Percentiles rank a stretch among this genome's conserved stretches.
Evolutionary conservation across 192 early-diverging fungal genomes (phyloP).

Genomic region (Ambispora gerdemannii): DNA sequence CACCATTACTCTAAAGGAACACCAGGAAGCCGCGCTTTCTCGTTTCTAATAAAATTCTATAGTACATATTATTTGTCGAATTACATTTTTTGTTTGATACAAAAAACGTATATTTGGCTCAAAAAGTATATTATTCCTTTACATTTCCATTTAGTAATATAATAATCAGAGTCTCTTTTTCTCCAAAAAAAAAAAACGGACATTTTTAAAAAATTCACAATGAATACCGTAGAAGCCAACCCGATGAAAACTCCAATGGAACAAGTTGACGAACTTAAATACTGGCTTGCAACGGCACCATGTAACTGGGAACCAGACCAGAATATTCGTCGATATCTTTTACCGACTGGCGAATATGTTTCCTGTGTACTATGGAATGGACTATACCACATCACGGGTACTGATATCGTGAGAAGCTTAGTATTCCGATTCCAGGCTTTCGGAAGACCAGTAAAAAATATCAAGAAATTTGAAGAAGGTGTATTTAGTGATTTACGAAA

Average conservation of each 20-base stretch:
- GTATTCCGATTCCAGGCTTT: slow-evolving; percentile 90
- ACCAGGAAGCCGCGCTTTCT: slow-evolving; percentile 28
- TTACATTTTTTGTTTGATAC: slow-evolving; percentile 30
- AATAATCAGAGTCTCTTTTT: not conserved
- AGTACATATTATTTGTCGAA: not conserved
- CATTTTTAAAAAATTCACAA: slow-evolving; percentile 6
- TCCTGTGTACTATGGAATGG: slow-evolving; percentile 94
- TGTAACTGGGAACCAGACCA: slow-evolving; percentile 60
- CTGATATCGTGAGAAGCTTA: slow-evolving; percentile 90
- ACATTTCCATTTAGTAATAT: not conserved
- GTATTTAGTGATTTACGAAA: slow-evolving; percentile 94
- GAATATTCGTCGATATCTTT: slow-evolving; percentile 54
- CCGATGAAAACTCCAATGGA: slow-evolving; percentile 30
- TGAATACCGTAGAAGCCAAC: slow-evolving; percentile 23
- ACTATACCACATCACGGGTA: slow-evolving; percentile 92
- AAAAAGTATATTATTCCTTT: slow-evolving; percentile 8
- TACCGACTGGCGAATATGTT: slow-evolving; percentile 84
- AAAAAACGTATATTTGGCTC: slow-evolving; percentile 22
- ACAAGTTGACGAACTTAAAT: slow-evolving; percentile 49
- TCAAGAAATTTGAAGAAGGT: slow-evolving; percentile 99
- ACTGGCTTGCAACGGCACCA: slow-evolving; percentile 68
- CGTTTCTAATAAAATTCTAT: not conserved
- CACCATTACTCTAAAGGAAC: slow-evolving; percentile 9
- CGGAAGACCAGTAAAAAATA: slow-evolving; percentile 78
- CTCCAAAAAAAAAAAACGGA: not conserved